Conservation (phyloP, 2,329 filamentous ascomycete species). For the Macroventuria anomochaeta region DNA sequence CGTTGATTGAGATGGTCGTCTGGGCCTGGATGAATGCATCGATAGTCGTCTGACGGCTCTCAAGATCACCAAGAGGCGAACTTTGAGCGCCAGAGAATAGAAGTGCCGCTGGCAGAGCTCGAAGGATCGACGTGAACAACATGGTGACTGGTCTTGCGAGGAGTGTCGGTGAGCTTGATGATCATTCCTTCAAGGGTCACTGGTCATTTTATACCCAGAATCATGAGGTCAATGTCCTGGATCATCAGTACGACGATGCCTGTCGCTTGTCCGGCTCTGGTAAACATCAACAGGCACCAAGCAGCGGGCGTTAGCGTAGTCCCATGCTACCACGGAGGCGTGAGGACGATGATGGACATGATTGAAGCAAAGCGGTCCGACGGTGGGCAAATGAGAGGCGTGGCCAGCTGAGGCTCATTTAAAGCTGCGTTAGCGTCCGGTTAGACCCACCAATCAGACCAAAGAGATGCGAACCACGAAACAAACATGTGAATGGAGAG, state of each 20-base stretch:
- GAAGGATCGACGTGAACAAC: constrained; percentile 24
- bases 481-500: constrained; percentile 23
- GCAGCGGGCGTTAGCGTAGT: constrained; percentile 21
- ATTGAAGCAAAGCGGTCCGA: constrained; percentile 22
- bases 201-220: constrained; percentile 8
- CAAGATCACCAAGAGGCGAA: constrained; percentile 15
- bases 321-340: constrained; percentile 20
- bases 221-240: constrained; percentile 3
- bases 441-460: constrained; percentile 17
- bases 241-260: neutral
- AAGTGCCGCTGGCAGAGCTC: constrained; percentile 23
- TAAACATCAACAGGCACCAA: constrained; percentile 18
- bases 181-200: neutral
- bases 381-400: constrained; percentile 22
- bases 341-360: constrained; percentile 5
- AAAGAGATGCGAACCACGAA: neutral
- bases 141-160: constrained; percentile 12
- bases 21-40: constrained; percentile 53
- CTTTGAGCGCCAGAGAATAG: constrained; percentile 15
- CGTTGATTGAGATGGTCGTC: constrained; percentile 57
- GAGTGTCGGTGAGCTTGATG: constrained; percentile 8
- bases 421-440: constrained; percentile 14
- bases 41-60: constrained; percentile 20
- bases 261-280: constrained; percentile 8
- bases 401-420: constrained; percentile 23